These are phyloP conservation scores for Naganishia antarctica DNA, from an alignment of 768 basidiomycete genomes.

Conservation along the genomic window DNA sequence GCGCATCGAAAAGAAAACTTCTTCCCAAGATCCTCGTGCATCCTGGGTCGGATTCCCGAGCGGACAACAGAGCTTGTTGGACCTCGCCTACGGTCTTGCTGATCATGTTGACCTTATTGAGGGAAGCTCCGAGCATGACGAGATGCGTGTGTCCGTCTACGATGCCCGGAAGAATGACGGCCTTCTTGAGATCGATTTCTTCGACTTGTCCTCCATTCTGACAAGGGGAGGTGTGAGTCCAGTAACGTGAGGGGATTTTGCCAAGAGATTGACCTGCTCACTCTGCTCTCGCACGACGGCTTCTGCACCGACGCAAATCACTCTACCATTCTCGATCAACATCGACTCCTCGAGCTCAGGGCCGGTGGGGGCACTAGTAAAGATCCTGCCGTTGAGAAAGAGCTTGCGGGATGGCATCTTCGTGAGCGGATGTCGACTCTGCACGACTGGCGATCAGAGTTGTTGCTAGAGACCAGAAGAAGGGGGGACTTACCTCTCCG, in stretches of 20 bases:
- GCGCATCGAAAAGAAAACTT: slow-evolving; percentile 26
- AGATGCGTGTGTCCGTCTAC: slow-evolving; percentile 35
- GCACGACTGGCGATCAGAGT: too few species aligned
- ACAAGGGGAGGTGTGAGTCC: not conserved
- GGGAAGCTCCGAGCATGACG: slow-evolving; percentile 26
- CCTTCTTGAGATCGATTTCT: slow-evolving; percentile 18
- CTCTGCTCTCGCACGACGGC: not conserved
- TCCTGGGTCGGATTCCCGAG: slow-evolving; percentile 13
- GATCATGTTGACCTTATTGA: slow-evolving; percentile 21
- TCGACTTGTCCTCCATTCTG: not conserved
- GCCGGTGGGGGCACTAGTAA: slow-evolving; percentile 20
- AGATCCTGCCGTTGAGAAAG: slow-evolving; percentile 28
- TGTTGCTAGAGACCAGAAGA: too few species aligned
- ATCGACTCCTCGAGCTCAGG: slow-evolving; percentile 20
- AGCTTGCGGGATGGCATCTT: not conserved
- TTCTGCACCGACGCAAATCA: slow-evolving; percentile 16
- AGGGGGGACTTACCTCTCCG: too few species aligned
- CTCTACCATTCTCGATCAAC: slow-evolving; percentile 8
- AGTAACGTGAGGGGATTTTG: not conserved
- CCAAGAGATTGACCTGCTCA: not conserved
- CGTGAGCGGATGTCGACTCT: too few species aligned
- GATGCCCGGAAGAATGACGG: slow-evolving; percentile 31
- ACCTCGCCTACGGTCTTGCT: slow-evolving; percentile 20
- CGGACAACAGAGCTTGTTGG: slow-evolving; percentile 15
- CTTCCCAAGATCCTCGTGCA: slow-evolving; percentile 18